phyloP scores from a whole-genome alignment of 352 stramenopile genomes.

The Globisporangium spiculum region DNA sequence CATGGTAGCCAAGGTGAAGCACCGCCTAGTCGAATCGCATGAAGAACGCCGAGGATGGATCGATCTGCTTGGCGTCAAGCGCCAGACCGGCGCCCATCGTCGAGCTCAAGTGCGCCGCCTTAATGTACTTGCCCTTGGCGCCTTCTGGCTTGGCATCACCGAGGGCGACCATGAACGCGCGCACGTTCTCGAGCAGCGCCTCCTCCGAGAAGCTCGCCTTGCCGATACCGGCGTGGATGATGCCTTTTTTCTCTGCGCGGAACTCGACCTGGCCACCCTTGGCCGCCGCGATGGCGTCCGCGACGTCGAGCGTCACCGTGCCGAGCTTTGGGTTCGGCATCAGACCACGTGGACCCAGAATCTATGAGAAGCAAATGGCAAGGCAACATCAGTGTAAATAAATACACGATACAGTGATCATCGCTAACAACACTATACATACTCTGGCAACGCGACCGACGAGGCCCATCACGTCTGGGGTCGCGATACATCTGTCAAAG shows the following conservation, averaged over 20 bases:
- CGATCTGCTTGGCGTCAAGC: slow-evolving; percentile 83
- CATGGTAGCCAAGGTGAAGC: background rate
- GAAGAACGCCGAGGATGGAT: slow-evolving; percentile 79
- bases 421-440: background rate
- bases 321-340: slow-evolving; percentile 98
- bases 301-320: slow-evolving; percentile 93
- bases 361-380: background rate
- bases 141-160: slow-evolving; percentile 90
- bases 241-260: slow-evolving; percentile 89
- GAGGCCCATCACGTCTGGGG: slow-evolving; percentile 91
- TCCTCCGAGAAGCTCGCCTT: slow-evolving; percentile 90
- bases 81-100: slow-evolving; percentile 80
- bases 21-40: slow-evolving; percentile 76
- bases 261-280: slow-evolving; percentile 87
- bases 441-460: slow-evolving; percentile 91
- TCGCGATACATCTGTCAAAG: slow-evolving; percentile 92
- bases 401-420: background rate
- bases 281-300: slow-evolving; percentile 73
- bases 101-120: slow-evolving; percentile 81
- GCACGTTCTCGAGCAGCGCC: slow-evolving; percentile 90
- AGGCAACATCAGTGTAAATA: background rate
- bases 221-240: slow-evolving; percentile 86
- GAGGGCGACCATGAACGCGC: slow-evolving; percentile 90
- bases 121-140: slow-evolving; percentile 94
- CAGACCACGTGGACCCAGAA: slow-evolving; percentile 92